Conservation (phyloP, 2,329 filamentous ascomycete genomes). For the Magnaporthiopsis incrustans region DNA sequence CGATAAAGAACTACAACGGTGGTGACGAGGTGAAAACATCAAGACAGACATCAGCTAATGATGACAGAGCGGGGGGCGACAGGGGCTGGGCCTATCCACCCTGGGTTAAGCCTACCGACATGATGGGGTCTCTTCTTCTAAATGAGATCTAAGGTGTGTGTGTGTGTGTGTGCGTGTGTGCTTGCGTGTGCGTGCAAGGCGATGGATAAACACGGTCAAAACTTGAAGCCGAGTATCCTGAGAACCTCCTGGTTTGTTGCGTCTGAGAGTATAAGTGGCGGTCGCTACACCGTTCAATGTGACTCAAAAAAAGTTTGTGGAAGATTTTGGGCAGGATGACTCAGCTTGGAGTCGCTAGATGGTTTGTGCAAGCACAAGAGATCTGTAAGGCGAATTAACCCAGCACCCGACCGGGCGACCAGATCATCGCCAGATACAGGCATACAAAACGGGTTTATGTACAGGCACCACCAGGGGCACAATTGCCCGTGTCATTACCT, state of each 20-base stretch:
- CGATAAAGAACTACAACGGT: slow-evolving; percentile 56
- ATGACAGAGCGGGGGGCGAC: background rate
- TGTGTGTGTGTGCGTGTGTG: too few relatives aligned
- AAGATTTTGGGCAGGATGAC: background rate
- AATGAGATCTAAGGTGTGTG: background rate
- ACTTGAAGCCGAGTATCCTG: background rate
- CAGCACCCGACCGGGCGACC: too few relatives aligned
- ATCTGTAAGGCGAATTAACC: too few relatives aligned
- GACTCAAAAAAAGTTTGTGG: background rate
- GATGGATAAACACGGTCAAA: background rate
- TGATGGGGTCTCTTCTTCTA: background rate
- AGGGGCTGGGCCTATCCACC: background rate
- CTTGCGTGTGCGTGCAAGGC: too few relatives aligned
- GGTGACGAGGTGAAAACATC: background rate
- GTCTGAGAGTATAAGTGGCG: background rate
- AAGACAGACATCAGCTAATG: background rate
- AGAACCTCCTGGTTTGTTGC: background rate
- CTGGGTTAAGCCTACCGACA: background rate
- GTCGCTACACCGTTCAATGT: background rate
- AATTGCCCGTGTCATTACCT: background rate
- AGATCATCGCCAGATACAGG: background rate
- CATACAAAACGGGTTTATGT: background rate
- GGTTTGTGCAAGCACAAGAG: background rate
- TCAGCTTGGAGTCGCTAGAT: background rate
- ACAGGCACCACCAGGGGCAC: background rate